Base-by-base conservation (phyloP, 495 filamentous ascomycete species). In the Xanthoparmelia taractica region DNA sequence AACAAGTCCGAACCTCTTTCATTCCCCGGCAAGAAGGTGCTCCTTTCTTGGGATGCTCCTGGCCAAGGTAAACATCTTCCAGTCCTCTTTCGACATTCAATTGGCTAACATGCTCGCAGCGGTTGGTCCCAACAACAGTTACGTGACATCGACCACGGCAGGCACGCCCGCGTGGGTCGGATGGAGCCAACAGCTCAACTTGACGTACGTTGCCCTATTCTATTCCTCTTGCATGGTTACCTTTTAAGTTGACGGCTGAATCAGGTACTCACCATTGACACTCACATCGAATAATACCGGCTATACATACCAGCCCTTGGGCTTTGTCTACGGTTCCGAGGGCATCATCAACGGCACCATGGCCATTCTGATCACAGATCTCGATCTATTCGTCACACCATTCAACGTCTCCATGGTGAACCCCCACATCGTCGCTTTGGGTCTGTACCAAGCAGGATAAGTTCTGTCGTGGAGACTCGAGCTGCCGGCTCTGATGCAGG, bases 151-250 rank as follows among this genome's bases (percentile, higher is more conserved):
- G 8, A 80, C 79, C 2, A 66, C 66, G 17, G 89, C 86, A 7
- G 81, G 82, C 1, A 64, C 69, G 4, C 86, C 90, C 0, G 71
- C 72, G 47, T 96, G 80, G 45, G 92, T 92, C 2, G 82, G 81
- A 0, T 96, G 89, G 90, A 82, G 88, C 12, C 79, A 76, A n/a
- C 91, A 95, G 81, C 75, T 95, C 38, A 96, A 96, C 66, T 78
- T 91, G 31, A 96, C 91, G 0, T 95, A 95, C 72, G 23, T 29
- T 18, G n/a, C n/a, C n/a, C n/a, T n/a, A n/a, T n/a, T n/a, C n/a
- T n/a, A 3, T 18, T 17, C 23, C 4, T 4, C 41, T 17, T 8
- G 20, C 20, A 8, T 29, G 6, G 1, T 48, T 25, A 6, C n/a
- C n/a, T n/a, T 25, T 25, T 2, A 12, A 48, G n/a, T 7, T 25